Conservation (phyloP, 257 asterid species). For the Solanum bulbocastanum region DNA sequence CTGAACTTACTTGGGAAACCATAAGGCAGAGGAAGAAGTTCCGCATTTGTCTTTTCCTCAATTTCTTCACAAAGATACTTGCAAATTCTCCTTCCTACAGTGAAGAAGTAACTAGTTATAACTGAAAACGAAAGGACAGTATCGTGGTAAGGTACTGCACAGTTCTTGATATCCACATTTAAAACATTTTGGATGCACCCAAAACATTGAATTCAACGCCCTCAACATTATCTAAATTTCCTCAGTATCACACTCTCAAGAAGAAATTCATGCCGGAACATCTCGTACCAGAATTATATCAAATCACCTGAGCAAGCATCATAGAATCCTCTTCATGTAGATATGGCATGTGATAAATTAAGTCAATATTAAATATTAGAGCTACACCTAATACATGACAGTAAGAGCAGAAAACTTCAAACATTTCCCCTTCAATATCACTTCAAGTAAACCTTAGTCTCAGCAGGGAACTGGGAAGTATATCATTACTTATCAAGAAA, state of each 20-base stretch:
- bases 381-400: not conserved
- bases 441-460: not conserved
- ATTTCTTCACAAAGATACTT: constrained; percentile 57
- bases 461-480: not conserved
- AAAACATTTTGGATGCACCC: not conserved
- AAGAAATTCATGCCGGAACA: not conserved
- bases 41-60: constrained; percentile 88
- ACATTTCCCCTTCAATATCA: not conserved
- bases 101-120: not conserved
- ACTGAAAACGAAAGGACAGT: not conserved
- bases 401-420: not conserved
- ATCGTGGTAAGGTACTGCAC: not conserved
- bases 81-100: constrained; percentile 89
- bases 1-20: constrained; percentile 82
- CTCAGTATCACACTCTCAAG: not conserved
- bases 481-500: not conserved
- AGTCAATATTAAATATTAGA: not conserved
- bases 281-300: not conserved
- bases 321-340: not conserved
- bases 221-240: not conserved
- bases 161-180: not conserved
- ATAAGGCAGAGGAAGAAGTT: constrained; percentile 84
- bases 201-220: not conserved
- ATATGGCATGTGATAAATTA: not conserved
- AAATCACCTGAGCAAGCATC: not conserved